Evolutionary conservation across 2,329 filamentous ascomycete species (phyloP).

Genomic region (Aspergillus chevalieri): DNA sequence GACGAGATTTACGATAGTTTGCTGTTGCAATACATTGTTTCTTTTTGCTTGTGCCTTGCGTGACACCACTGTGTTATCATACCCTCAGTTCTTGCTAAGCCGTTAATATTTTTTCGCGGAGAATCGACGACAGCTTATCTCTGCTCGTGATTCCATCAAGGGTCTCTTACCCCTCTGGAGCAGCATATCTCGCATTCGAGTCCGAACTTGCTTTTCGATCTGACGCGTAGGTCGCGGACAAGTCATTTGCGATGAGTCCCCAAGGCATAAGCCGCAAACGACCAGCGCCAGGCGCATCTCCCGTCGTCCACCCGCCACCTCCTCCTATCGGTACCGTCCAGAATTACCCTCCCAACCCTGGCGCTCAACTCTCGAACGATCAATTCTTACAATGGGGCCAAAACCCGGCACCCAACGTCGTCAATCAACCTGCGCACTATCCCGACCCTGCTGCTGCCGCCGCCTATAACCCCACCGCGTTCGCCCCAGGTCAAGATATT

Average conservation of each 20-base stretch:
- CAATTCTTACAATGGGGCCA: conserved; percentile 53
- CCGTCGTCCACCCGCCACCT: conserved; percentile 51
- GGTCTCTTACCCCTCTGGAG: no score
- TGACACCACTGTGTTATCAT: conserved; percentile 2
- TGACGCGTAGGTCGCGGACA: not conserved
- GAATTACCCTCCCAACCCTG: conserved; percentile 40
- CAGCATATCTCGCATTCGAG: no score
- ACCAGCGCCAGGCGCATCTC: conserved; percentile 64
- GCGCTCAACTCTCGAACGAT: conserved; percentile 43
- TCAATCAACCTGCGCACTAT: conserved; percentile 23
- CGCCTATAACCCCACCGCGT: conserved; percentile 22
- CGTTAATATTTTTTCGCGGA: not conserved
- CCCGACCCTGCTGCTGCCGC: conserved; percentile 32
- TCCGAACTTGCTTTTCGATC: no score
- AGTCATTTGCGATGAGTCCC: conserved; percentile 29
- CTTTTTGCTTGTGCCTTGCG: conserved; percentile 5
- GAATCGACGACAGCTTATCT: not conserved
- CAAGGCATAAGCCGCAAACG: conserved; percentile 58
- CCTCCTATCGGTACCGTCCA: conserved; percentile 42
- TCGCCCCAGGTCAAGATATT: conserved; percentile 44
- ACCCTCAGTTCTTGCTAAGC: not conserved
- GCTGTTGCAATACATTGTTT: conserved; percentile 2
- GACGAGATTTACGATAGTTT: conserved; percentile 11
- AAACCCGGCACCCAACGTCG: conserved; percentile 29
- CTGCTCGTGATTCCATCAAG: no score